Conservation (phyloP, 2,329 filamentous ascomycete species). For the Apiospora sp. region DNA sequence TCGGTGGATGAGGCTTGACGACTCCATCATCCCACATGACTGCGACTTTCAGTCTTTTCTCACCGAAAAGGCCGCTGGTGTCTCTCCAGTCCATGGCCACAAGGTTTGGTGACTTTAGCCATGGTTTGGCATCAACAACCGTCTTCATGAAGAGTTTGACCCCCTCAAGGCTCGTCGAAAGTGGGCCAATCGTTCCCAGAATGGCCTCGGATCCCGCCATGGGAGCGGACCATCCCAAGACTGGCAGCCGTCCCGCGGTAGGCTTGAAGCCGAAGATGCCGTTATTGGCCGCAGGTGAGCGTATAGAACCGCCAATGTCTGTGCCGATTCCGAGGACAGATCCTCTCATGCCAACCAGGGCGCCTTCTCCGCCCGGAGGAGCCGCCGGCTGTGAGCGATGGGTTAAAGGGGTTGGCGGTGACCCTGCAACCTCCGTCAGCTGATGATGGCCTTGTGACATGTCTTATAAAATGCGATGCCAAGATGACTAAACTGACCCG, state of each 20-base stretch:
- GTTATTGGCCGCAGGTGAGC: conserved; percentile 55
- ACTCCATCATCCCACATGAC: conserved; percentile 67
- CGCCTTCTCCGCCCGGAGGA: conserved; percentile 65
- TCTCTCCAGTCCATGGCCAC: conserved; percentile 36
- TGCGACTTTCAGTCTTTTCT: conserved; percentile 65
- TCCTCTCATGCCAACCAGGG: conserved; percentile 59
- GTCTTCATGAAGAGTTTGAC: conserved; percentile 51
- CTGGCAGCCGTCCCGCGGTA: conserved; percentile 51
- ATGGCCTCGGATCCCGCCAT: conserved; percentile 56
- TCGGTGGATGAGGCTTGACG: conserved; percentile 66
- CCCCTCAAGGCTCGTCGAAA: conserved; percentile 61
- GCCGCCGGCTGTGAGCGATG: conserved; percentile 57
- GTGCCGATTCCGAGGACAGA: conserved; percentile 62
- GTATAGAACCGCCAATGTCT: conserved; percentile 60
- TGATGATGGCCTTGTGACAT: background rate
- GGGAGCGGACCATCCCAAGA: conserved; percentile 44
- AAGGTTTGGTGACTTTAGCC: conserved; percentile 37
- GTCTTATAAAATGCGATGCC: background rate
- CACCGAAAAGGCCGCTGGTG: conserved; percentile 26
- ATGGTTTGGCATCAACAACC: conserved; percentile 39
- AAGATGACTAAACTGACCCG: conserved; percentile 42
- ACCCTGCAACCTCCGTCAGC: conserved; percentile 41
- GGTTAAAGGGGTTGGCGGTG: conserved; percentile 63
- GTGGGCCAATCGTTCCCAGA: conserved; percentile 58
- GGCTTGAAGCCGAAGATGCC: conserved; percentile 55